These are phyloP conservation scores for Chalciporus piperatus DNA, from an alignment of 768 basidiomycete species.

Conservation along the genomic window DNA sequence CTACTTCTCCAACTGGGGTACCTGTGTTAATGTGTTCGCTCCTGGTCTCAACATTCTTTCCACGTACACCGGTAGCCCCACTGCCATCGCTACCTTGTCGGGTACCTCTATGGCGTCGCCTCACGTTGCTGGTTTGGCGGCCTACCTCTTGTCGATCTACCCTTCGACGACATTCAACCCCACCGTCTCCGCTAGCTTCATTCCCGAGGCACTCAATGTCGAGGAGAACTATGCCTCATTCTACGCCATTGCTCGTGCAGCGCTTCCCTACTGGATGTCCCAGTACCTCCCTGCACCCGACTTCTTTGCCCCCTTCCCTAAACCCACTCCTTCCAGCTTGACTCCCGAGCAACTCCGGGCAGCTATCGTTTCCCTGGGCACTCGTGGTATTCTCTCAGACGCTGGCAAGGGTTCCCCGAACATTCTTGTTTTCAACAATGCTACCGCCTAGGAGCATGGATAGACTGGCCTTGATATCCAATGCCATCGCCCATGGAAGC, in stretches of 20 bases:
- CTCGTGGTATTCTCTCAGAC: constrained; percentile 44
- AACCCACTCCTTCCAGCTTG: constrained; percentile 44
- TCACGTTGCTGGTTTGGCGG: constrained; percentile 84
- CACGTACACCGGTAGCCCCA: constrained; percentile 68
- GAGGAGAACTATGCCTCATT: constrained; percentile 41
- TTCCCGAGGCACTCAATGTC: constrained; percentile 34
- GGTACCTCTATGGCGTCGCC: constrained; percentile 97
- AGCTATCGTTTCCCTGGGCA: constrained; percentile 63
- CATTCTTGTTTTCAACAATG: constrained; percentile 80
- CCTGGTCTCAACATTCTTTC: constrained; percentile 91
- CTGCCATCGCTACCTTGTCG: constrained; percentile 72
- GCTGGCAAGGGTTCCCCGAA: constrained; percentile 57
- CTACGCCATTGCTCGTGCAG: constrained; percentile 53
- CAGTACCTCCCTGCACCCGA: constrained; percentile 54
- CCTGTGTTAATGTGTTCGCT: constrained; percentile 90
- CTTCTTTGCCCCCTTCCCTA: constrained; percentile 43
- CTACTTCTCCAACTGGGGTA: constrained; percentile 90
- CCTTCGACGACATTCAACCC: constrained; percentile 65
- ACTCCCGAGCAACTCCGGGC: constrained; percentile 75
- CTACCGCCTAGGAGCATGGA: constrained; percentile 37
- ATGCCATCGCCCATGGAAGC: neutral
- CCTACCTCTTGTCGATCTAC: constrained; percentile 90
- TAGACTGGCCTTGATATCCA: neutral
- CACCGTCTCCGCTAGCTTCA: constrained; percentile 34
- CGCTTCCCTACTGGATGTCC: constrained; percentile 57